A percentile compares a stretch with the other conserved stretches of the same genome.
Conservation (phyloP, 345 rosid species). For the Erucastrum elatum region DNA sequence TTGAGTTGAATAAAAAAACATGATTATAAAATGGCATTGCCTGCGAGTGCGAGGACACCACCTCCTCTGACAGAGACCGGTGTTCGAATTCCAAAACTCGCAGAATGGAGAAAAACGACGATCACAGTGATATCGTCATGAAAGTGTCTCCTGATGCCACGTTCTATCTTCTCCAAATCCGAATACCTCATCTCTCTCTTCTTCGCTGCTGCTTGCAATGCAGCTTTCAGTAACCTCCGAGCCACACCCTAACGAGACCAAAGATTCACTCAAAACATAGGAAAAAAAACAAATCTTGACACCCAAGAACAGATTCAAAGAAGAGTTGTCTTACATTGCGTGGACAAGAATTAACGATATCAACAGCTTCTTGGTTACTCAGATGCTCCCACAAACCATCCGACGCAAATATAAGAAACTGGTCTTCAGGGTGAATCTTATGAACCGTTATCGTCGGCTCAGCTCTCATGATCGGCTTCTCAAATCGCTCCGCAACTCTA, state of each 20-base stretch:
- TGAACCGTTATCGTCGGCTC: conserved; percentile 81
- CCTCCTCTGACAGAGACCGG: conserved; percentile 68
- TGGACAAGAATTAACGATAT: conserved; percentile 74
- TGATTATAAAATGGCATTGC: conserved; percentile 13
- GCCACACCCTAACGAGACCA: conserved; percentile 69
- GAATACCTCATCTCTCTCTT: conserved; percentile 96
- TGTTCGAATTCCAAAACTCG: conserved; percentile 31
- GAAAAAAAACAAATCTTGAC: no score
- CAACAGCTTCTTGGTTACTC: conserved; percentile 89
- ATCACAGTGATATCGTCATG: conserved; percentile 92
- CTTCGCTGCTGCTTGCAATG: conserved; percentile 84
- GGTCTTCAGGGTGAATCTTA: conserved; percentile 72
- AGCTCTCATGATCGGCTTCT: conserved; percentile 79
- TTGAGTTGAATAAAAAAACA: neutral
- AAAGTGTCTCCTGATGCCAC: conserved; percentile 95
- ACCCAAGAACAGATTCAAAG: no score
- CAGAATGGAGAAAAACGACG: conserved; percentile 77
- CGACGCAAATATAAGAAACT: conserved; percentile 92
- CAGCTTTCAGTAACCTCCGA: conserved; percentile 70
- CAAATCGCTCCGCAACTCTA: conserved; percentile 69
- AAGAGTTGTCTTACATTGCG: no score
- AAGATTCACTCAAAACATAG: no score
- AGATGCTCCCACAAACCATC: conserved; percentile 99
- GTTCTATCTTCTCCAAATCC: conserved; percentile 88
- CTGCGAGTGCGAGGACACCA: conserved; percentile 40